Evolutionary conservation across 202 grass and related monocot genomes (phyloP).

Genomic region (Brachypodium distachyon): DNA sequence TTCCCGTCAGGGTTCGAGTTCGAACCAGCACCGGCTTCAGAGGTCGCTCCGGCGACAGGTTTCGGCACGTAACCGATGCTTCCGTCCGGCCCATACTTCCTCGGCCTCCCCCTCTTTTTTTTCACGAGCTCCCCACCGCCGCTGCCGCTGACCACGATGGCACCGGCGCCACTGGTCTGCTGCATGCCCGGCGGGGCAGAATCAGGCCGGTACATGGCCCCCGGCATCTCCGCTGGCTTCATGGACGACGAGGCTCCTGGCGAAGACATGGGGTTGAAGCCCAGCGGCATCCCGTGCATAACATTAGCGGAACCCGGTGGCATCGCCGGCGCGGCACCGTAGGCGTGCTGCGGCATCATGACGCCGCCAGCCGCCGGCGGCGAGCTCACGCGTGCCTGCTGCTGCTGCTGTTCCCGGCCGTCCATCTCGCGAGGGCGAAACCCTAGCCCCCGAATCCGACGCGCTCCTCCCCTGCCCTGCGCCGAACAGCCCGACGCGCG

Average conservation of each 20-base stretch:
- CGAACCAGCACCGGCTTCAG: constrained; percentile 30
- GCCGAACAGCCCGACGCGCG: constrained; percentile 24
- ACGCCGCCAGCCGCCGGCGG: constrained; percentile 14
- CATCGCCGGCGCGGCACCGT: constrained; percentile 18
- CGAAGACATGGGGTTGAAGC: constrained; percentile 51
- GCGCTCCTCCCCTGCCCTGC: not conserved
- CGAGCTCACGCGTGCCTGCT: constrained; percentile 18
- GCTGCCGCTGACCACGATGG: not conserved
- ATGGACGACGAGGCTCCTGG: constrained; percentile 13
- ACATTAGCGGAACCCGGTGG: constrained; percentile 20
- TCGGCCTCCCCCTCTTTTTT: constrained; percentile 99
- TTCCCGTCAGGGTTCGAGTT: constrained; percentile 55
- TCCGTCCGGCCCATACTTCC: constrained; percentile 92
- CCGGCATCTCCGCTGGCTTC: constrained; percentile 33
- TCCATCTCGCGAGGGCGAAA: constrained; percentile 55
- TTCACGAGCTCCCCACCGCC: constrained; percentile 56
- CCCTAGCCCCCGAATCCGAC: constrained; percentile 28
- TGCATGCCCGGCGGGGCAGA: constrained; percentile 19
- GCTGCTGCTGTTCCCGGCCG: constrained; percentile 28
- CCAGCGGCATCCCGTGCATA: constrained; percentile 51
- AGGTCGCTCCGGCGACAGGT: not conserved
- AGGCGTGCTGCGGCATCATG: constrained; percentile 36
- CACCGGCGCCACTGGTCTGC: not conserved
- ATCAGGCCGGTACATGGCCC: constrained; percentile 32
- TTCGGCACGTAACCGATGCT: constrained; percentile 34